Conservation (phyloP, 176 grass and related monocot species). For the Poa annua region DNA sequence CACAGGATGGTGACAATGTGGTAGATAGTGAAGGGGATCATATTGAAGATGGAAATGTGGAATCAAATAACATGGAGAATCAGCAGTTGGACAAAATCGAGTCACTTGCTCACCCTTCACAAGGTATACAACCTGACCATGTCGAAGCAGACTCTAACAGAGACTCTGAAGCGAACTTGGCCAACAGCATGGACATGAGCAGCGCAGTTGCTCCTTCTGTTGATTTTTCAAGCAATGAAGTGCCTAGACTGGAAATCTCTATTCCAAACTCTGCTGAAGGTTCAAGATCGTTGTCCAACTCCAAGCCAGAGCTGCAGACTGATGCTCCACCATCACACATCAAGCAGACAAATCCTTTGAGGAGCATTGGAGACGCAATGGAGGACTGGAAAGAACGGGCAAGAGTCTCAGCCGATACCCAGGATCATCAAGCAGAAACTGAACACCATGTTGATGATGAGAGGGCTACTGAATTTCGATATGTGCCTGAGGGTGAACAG, state of each 20-base stretch:
- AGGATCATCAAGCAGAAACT: conserved; percentile 62
- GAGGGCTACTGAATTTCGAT: conserved; percentile 73
- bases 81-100: conserved; percentile 51
- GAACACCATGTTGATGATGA: conserved; percentile 64
- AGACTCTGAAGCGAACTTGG: conserved; percentile 65
- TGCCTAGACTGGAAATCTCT: conserved; percentile 62
- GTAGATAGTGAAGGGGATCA: conserved; percentile 46
- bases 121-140: conserved; percentile 47
- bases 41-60: conserved; percentile 62
- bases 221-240: conserved; percentile 68
- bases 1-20: conserved; percentile 46
- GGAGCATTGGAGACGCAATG: conserved; percentile 86
- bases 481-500: conserved; percentile 79
- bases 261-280: conserved; percentile 65
- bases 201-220: conserved; percentile 63
- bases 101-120: conserved; percentile 52
- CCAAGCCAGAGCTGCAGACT: conserved; percentile 62
- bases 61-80: conserved; percentile 53
- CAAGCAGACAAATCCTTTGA: conserved; percentile 81
- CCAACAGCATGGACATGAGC: conserved; percentile 70
- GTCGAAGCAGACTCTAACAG: conserved; percentile 59
- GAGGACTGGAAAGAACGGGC: conserved; percentile 93
- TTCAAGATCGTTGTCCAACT: conserved; percentile 66
- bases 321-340: conserved; percentile 55
- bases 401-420: conserved; percentile 77